phyloP scores from a whole-genome alignment of 1,139 yeast species.

The Eremothecium cymbalariae region DNA sequence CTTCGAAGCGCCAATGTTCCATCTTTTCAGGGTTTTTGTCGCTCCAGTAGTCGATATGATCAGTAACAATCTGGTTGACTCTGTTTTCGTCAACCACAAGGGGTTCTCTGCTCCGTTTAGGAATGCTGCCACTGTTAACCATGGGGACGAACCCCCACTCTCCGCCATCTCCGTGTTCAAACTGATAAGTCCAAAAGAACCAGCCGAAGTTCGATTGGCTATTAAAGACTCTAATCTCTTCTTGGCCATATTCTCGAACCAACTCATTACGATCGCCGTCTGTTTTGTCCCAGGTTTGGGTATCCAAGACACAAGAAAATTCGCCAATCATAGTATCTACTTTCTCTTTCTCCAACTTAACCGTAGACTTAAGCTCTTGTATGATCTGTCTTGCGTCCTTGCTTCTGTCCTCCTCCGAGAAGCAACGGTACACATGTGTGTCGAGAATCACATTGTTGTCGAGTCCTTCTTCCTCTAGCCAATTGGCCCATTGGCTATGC shows the following conservation, averaged over 20 bases:
- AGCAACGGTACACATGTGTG: conserved; percentile 80
- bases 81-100: conserved; percentile 40
- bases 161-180: conserved; percentile 84
- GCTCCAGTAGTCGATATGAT: conserved; percentile 66
- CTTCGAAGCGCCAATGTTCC: conserved; percentile 74
- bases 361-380: conserved; percentile 45
- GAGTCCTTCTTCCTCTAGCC: conserved; percentile 41
- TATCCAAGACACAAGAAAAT: conserved; percentile 81
- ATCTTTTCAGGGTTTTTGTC: conserved; percentile 50
- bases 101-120: conserved; percentile 32
- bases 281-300: conserved; percentile 55
- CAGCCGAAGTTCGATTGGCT: conserved; percentile 55
- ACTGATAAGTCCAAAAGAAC: conserved; percentile 88
- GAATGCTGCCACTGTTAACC: conserved; percentile 58
- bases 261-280: conserved; percentile 41
- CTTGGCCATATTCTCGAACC: conserved; percentile 41
- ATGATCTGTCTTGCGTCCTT: conserved; percentile 61
- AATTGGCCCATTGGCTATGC: conserved; percentile 69
- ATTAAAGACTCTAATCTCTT: conserved; percentile 40
- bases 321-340: conserved; percentile 83
- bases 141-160: conserved; percentile 90
- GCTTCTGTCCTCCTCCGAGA: conserved; percentile 61
- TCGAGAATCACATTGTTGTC: conserved; percentile 65
- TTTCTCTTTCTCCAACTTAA: conserved; percentile 43
- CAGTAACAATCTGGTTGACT: conserved; percentile 35